phyloP scores from a whole-genome alignment of 1,139 yeast genomes.

The Ogataea hybrid region DNA sequence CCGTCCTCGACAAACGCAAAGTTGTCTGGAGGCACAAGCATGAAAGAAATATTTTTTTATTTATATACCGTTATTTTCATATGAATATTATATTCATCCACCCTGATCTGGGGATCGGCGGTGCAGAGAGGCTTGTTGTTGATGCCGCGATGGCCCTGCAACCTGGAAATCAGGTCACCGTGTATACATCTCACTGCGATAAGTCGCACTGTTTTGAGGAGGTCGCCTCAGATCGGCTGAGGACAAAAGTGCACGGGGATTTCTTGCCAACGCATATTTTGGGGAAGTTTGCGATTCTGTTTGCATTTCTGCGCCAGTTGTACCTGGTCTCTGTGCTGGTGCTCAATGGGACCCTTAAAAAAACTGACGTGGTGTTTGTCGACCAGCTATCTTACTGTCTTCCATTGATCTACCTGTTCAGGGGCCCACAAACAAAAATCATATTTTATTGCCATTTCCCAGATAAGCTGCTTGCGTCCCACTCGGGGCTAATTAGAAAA shows the following conservation, averaged over 20 bases:
- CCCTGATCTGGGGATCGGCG: conserved; percentile 96
- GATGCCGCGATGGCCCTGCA: conserved; percentile 93
- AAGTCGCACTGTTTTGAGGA: conserved; percentile 87
- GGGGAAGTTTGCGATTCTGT: conserved; percentile 73
- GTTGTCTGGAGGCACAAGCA: conserved; percentile 79
- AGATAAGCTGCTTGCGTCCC: conserved; percentile 72
- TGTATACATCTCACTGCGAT: conserved; percentile 92
- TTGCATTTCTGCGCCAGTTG: conserved; percentile 82
- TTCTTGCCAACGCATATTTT: conserved; percentile 66
- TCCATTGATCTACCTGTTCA: conserved; percentile 63
- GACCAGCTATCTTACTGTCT: conserved; percentile 88
- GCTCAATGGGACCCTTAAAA: conserved; percentile 42
- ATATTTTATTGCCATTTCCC: conserved; percentile 97
- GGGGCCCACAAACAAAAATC: conserved; percentile 40
- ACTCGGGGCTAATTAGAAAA: conserved; percentile 52
- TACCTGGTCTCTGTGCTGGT: conserved; percentile 56
- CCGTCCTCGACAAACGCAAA: conserved; percentile 79
- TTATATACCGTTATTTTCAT: conserved; percentile 17
- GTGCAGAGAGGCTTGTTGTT: conserved; percentile 93
- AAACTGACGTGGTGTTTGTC: conserved; percentile 72
- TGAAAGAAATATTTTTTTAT: conserved; percentile 1
- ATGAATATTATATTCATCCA: conserved; percentile 78
- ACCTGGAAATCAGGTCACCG: conserved; percentile 62
- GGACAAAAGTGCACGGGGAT: conserved; percentile 79
- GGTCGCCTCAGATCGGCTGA: conserved; percentile 52